Base-by-base conservation (phyloP, 1,284 basidiomycete species). In the Peniophora sp. region DNA sequence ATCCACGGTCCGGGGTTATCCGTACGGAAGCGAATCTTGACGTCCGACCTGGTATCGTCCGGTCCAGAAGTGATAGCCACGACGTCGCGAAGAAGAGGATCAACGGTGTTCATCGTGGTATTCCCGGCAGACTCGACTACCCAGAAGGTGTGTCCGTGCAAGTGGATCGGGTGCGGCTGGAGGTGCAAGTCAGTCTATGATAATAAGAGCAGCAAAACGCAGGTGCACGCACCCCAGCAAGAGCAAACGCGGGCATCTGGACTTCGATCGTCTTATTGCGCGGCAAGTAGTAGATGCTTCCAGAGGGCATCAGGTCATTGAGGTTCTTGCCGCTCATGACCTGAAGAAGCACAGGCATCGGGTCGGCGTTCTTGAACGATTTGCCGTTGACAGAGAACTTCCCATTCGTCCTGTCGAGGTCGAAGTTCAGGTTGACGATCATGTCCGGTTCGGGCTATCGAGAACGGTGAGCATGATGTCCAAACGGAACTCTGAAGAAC, bases 1-100 rank as follows among this genome's bases (percentile, higher is more conserved):
- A 75, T 62, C 73, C 74, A 76, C 3, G 74, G 74, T 0, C 73
- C 75, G 36, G 74, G 57, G 52, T 77, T 78, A 52, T 75, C 69
- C 0, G 74, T 75, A 35, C 44, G n/a, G 47, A 56, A 57, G 9
- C 56, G 56, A 34, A 57, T 57, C 23, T 52, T 50, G 37, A 57
- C 50, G 12, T 36, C 24, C 12, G 27, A 32, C 27, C 12, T 12
- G 5, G 62, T 56, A 15, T 65, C 58, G 15, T 56, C 63, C 24
- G 67, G 66, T 3, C 61, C 70, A 0, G 79, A 81, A 23, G 82
- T 74, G 0, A 53, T 52, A 0, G 62, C 54, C 3, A 79, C 79
- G 3, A 72, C 72, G 1, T 43, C 52, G 55, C 83, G 83, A 11
- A 61, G 62, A 24, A 63, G 51, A 39, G 62, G 66, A 49, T 66